A percentile compares a stretch with the other conserved stretches of the same genome.
Conservation (phyloP, 768 basidiomycete species). For the Lactarius akahatsu region DNA sequence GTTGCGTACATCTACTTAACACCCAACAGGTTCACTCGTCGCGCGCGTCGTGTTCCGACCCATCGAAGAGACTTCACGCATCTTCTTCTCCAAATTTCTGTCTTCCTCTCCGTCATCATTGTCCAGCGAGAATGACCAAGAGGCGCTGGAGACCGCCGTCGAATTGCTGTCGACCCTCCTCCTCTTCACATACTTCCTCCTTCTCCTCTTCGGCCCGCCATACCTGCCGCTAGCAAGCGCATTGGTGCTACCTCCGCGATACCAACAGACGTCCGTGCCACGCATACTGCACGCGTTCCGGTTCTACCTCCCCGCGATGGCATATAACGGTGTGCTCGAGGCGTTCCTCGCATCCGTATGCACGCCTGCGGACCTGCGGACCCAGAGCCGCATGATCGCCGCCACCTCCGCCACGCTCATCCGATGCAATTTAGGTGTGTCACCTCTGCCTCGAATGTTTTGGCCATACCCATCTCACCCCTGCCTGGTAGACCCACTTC, state of each 20-base stretch:
- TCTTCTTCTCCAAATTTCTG: constrained; percentile 78
- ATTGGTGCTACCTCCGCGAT: constrained; percentile 67
- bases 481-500: constrained; percentile 43
- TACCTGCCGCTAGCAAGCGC: constrained; percentile 70
- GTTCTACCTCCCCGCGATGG: constrained; percentile 86
- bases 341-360: constrained; percentile 86
- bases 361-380: constrained; percentile 47
- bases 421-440: constrained; percentile 52
- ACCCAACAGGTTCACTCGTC: constrained; percentile 72
- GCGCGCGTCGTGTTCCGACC: constrained; percentile 95
- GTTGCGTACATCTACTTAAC: neutral
- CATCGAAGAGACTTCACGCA: constrained; percentile 86
- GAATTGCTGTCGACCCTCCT: constrained; percentile 47
- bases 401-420: constrained; percentile 71
- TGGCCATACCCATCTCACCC: neutral
- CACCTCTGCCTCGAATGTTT: too few relatives aligned
- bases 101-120: neutral
- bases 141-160: constrained; percentile 36
- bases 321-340: constrained; percentile 90
- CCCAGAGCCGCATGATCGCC: constrained; percentile 84
- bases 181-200: constrained; percentile 65
- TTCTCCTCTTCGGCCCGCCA: constrained; percentile 72
- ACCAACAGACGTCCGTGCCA: constrained; percentile 77
- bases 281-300: constrained; percentile 75
- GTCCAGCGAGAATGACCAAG: constrained; percentile 8